Percentiles rank a stretch among this genome's conserved stretches.
Evolutionary conservation across 164 flowering plant species (phyloP).

Genomic region (Santalum album): DNA sequence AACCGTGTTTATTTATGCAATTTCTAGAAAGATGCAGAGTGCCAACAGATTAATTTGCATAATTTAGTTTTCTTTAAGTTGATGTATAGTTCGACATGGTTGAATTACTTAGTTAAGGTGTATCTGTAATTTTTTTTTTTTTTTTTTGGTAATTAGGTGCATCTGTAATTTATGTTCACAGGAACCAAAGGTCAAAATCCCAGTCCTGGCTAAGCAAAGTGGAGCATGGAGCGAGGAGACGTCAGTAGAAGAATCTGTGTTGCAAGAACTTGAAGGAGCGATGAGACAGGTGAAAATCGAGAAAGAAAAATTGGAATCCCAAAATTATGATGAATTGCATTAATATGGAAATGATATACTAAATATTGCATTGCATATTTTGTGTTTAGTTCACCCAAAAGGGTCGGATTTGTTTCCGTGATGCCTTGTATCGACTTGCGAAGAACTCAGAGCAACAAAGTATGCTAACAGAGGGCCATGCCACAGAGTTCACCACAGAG

Average conservation of each 20-base stretch:
- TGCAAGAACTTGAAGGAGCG: slow-evolving; percentile 35
- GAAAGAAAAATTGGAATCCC: not conserved
- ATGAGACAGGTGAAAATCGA: slow-evolving; percentile 31
- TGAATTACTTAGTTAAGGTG: not conserved
- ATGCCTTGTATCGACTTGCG: slow-evolving; percentile 58
- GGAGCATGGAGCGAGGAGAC: slow-evolving; percentile 12
- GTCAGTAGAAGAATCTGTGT: slow-evolving; percentile 31
- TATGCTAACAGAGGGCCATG: slow-evolving; percentile 1
- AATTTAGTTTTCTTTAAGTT: too few species aligned
- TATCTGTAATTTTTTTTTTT: not conserved
- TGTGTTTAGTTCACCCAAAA: slow-evolving; percentile 30
- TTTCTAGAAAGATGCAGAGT: too few species aligned
- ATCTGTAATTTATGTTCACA: slow-evolving; percentile 3
- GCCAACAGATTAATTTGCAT: too few species aligned
- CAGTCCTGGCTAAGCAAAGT: slow-evolving; percentile 13
- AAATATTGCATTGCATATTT: not conserved
- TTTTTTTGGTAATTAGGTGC: slow-evolving; percentile 3
- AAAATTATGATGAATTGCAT: not conserved
- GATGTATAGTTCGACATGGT: not conserved
- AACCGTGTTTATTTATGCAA: too few species aligned
- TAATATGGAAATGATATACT: not conserved
- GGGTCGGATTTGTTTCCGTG: slow-evolving; percentile 51
- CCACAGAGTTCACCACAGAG: slow-evolving; percentile 2
- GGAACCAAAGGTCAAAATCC: slow-evolving; percentile 13
- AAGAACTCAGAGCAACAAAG: slow-evolving; percentile 16